These are phyloP conservation scores for Aspergillus flavus DNA, from an alignment of 2,329 filamentous ascomycete species.

Conservation along the genomic window DNA sequence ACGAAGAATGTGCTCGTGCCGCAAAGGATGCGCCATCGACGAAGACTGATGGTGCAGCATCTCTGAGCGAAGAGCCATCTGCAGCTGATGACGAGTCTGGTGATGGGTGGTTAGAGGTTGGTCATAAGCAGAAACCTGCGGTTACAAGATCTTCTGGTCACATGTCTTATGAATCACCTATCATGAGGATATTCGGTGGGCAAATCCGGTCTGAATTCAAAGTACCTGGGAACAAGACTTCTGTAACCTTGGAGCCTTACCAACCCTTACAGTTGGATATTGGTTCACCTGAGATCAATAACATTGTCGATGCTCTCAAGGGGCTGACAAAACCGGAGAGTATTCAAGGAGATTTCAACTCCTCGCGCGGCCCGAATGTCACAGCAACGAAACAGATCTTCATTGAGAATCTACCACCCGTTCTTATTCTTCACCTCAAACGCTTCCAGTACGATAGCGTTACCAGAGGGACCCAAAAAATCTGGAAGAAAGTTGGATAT, in stretches of 20 bases:
- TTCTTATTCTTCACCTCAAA: conserved; percentile 93
- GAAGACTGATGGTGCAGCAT: conserved; percentile 48
- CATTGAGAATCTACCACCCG: conserved; percentile 86
- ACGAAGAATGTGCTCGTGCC: conserved; percentile 84
- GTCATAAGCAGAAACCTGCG: conserved; percentile 83
- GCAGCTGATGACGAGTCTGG: conserved; percentile 44
- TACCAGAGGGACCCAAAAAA: conserved; percentile 84
- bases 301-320: conserved; percentile 88
- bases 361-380: conserved; percentile 73
- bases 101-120: conserved; percentile 91
- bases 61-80: conserved; percentile 30
- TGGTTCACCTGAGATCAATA: conserved; percentile 79
- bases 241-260: conserved; percentile 89
- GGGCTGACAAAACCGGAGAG: conserved; percentile 81
- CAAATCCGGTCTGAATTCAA: conserved; percentile 86
- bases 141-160: conserved; percentile 84
- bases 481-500: conserved; percentile 97
- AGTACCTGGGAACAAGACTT: conserved; percentile 83
- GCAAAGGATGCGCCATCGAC: conserved; percentile 59
- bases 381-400: conserved; percentile 91
- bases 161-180: conserved; percentile 72
- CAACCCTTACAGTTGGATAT: conserved; percentile 95
- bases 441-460: conserved; percentile 93
- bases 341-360: conserved; percentile 81
- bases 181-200: conserved; percentile 94